Conservation (phyloP, 805 yeast species). For the Pichia rugopelliculosa region DNA sequence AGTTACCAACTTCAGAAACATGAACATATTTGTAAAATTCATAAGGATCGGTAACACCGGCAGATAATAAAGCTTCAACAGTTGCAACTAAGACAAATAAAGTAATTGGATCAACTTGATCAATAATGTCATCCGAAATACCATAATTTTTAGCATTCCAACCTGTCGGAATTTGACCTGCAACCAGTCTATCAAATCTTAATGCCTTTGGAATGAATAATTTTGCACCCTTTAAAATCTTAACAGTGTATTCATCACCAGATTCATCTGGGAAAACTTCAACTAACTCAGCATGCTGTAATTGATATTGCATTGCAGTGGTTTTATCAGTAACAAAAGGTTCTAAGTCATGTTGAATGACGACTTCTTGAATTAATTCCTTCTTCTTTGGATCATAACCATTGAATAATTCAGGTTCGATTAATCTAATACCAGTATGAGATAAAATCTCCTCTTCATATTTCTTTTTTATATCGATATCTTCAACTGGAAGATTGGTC, state of each 20-base stretch:
- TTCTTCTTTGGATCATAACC: constrained; percentile 95
- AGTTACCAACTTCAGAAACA: constrained; percentile 97
- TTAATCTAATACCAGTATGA: constrained; percentile 93
- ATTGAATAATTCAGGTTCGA: constrained; percentile 89
- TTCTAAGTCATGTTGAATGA: constrained; percentile 93
- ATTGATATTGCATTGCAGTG: constrained; percentile 90
- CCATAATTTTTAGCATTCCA: constrained; percentile 96
- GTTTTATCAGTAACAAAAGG: constrained; percentile 93
- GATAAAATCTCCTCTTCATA: constrained; percentile 84
- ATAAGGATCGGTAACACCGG: constrained; percentile 97
- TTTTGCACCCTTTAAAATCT: constrained; percentile 86
- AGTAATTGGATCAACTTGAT: constrained; percentile 95
- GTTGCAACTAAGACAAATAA: constrained; percentile 89
- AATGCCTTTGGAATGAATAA: constrained; percentile 85
- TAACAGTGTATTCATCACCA: constrained; percentile 87
- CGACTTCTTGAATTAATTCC: constrained; percentile 89
- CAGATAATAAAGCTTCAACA: constrained; percentile 84
- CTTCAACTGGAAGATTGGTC: constrained; percentile 88
- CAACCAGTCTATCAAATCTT: constrained; percentile 64
- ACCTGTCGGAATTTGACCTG: constrained; percentile 97
- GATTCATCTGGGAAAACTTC: constrained; percentile 77
- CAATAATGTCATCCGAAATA: constrained; percentile 84
- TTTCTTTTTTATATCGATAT: constrained; percentile 84
- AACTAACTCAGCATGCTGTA: constrained; percentile 88
- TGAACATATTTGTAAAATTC: constrained; percentile 98